Evolutionary conservation across 192 early-diverging fungal species (phyloP).

Genomic region (Coemansia sp.): DNA sequence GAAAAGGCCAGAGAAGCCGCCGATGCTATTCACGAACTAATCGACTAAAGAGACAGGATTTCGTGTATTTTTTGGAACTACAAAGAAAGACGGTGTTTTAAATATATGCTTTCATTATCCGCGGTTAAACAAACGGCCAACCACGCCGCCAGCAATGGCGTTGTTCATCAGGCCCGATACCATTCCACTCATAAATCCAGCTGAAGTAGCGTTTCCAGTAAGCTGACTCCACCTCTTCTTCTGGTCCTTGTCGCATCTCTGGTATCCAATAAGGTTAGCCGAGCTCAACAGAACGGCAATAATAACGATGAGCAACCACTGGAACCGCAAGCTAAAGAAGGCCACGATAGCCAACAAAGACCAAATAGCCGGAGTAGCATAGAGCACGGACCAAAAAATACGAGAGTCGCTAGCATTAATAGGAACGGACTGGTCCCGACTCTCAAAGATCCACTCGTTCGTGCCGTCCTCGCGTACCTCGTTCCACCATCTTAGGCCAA

Average conservation of each 20-base stretch:
- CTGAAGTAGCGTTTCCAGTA: constrained; percentile 52
- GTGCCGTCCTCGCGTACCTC: constrained; percentile 95
- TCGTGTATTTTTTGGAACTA: neutral
- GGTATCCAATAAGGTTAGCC: constrained; percentile 95
- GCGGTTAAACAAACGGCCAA: constrained; percentile 51
- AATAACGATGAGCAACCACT: constrained; percentile 85
- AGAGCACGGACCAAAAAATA: constrained; percentile 93
- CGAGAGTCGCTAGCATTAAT: constrained; percentile 88
- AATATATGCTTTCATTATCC: constrained; percentile 18
- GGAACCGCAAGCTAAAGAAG: constrained; percentile 72
- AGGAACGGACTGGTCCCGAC: constrained; percentile 65
- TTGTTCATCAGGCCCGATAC: constrained; percentile 58
- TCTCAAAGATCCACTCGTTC: constrained; percentile 97
- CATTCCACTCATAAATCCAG: constrained; percentile 46
- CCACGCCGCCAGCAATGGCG: constrained; percentile 37
- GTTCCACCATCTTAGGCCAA: constrained; percentile 99
- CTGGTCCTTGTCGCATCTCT: constrained; percentile 93
- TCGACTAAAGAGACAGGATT: neutral
- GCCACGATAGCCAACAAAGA: constrained; percentile 70
- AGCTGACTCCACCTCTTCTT: constrained; percentile 74
- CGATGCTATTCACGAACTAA: neutral
- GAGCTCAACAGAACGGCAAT: constrained; percentile 85
- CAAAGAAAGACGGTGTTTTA: neutral
- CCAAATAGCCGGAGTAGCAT: constrained; percentile 83
- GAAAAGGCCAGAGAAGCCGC: neutral